A percentile compares a stretch with the other conserved stretches of the same genome.
These are phyloP conservation scores for Stromatinia cepivora DNA, from an alignment of 2,329 filamentous ascomycete genomes.

Conservation along the genomic window DNA sequence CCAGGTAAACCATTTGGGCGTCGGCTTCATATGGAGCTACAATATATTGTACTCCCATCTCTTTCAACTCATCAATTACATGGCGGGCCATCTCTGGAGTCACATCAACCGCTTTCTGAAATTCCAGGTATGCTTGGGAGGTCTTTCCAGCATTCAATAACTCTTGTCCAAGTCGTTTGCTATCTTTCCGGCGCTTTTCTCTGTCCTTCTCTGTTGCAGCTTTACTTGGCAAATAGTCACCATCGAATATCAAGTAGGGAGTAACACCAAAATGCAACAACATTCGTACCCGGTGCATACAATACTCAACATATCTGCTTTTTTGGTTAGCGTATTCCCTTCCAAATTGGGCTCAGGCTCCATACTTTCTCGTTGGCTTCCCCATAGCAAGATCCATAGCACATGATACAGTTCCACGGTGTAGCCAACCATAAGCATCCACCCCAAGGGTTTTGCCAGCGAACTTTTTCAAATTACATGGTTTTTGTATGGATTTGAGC, in stretches of 20 bases:
- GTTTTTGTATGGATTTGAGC: slow-evolving; percentile 94
- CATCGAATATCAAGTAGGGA: slow-evolving; percentile 96
- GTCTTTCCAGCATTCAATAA: slow-evolving; percentile 78
- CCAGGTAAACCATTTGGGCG: slow-evolving; percentile 92
- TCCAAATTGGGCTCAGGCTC: neutral
- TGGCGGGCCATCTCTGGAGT: slow-evolving; percentile 93
- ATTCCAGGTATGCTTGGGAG: slow-evolving; percentile 76
- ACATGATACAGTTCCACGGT: slow-evolving; percentile 87
- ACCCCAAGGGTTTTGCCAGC: slow-evolving; percentile 87
- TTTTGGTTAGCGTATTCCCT: slow-evolving; percentile 19
- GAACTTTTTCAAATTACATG: slow-evolving; percentile 82
- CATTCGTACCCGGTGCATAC: slow-evolving; percentile 90
- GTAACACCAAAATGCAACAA: slow-evolving; percentile 87
- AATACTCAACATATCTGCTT: slow-evolving; percentile 80
- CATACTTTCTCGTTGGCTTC: slow-evolving; percentile 83
- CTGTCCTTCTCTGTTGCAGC: slow-evolving; percentile 79
- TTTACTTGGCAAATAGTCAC: slow-evolving; percentile 93
- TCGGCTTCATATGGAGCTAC: slow-evolving; percentile 98
- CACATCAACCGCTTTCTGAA: slow-evolving; percentile 94
- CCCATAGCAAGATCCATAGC: slow-evolving; percentile 86
- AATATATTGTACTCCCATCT: slow-evolving; percentile 75
- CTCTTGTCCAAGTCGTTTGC: slow-evolving; percentile 72
- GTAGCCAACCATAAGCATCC: slow-evolving; percentile 97
- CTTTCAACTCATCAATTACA: slow-evolving; percentile 89
- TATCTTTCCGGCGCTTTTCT: slow-evolving; percentile 72